Conservation (phyloP, 495 filamentous ascomycete genomes). For the Penicillium mononematosum region DNA sequence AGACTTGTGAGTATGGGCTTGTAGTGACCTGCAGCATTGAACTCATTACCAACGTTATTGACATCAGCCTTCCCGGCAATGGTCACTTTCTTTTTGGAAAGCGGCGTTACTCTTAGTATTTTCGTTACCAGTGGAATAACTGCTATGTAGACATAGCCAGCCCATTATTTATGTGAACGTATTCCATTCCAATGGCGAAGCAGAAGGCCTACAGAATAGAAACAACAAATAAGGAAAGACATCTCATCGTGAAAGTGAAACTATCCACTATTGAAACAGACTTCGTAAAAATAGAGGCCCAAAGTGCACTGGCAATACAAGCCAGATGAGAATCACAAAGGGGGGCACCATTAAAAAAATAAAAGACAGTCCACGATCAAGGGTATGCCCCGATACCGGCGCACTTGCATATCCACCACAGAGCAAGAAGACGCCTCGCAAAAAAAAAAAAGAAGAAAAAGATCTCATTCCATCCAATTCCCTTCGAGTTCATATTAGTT, state of each 20-base stretch:
- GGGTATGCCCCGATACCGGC: neutral
- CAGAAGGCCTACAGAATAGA: conserved; percentile 3
- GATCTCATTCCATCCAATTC: neutral
- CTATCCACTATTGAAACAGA: neutral
- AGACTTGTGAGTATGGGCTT: too few relatives aligned
- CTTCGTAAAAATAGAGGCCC: conserved; percentile 1
- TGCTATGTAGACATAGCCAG: neutral
- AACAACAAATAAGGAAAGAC: neutral
- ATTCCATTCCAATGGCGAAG: neutral
- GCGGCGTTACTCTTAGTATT: too few relatives aligned
- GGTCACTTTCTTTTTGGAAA: too few relatives aligned
- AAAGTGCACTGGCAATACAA: neutral
- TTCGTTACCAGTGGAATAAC: neutral
- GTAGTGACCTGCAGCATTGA: too few relatives aligned
- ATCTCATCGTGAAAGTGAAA: conserved; percentile 1
- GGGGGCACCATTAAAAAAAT: neutral
- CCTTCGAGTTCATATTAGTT: neutral
- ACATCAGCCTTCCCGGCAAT: too few relatives aligned
- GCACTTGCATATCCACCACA: neutral
- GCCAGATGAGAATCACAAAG: conserved; percentile 1
- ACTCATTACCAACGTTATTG: too few relatives aligned
- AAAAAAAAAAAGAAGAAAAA: neutral
- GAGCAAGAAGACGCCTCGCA: neutral
- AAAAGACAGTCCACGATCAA: neutral
- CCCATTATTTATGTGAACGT: too few relatives aligned